These are phyloP conservation scores for Acacia confusa DNA, from an alignment of 306 rosid species.

Conservation along the genomic window DNA sequence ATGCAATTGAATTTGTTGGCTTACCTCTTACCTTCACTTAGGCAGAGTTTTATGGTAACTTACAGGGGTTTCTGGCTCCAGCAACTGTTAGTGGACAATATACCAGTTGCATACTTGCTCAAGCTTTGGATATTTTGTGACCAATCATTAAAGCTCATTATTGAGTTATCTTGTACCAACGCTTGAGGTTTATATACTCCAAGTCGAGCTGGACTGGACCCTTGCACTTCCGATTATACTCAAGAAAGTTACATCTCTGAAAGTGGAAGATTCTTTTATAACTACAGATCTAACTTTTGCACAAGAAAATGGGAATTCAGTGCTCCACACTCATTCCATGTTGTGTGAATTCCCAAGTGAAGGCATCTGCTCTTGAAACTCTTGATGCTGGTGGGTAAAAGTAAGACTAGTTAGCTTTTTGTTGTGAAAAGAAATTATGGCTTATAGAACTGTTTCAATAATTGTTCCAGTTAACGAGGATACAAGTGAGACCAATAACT, in stretches of 20 bases:
- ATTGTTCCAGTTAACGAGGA: constrained; percentile 65
- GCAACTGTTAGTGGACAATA: background rate
- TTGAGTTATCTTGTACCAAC: constrained; percentile 16
- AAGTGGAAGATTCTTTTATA: constrained; percentile 36
- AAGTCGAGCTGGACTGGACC: constrained; percentile 26
- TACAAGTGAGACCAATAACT: constrained; percentile 46
- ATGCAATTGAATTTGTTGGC: background rate
- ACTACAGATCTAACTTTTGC: constrained; percentile 33
- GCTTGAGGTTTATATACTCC: constrained; percentile 26
- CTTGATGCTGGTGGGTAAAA: constrained; percentile 59
- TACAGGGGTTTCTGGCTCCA: constrained; percentile 24
- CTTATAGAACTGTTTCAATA: constrained; percentile 17
- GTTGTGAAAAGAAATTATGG: constrained; percentile 14
- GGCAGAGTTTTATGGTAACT: constrained; percentile 30
- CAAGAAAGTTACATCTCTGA: constrained; percentile 23
- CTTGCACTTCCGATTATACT: constrained; percentile 33
- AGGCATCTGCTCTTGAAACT: constrained; percentile 71
- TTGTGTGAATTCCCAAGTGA: constrained; percentile 74
- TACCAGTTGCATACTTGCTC: constrained; percentile 1
- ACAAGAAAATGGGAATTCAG: constrained; percentile 62
- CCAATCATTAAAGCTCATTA: constrained; percentile 20
- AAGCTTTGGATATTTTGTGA: background rate
- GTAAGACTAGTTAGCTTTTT: constrained; percentile 6
- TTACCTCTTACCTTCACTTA: constrained; percentile 26
- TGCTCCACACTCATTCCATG: constrained; percentile 66